Evolutionary conservation across 257 asterid genomes (phyloP).

Genomic region (Ophiorrhiza pumila): DNA sequence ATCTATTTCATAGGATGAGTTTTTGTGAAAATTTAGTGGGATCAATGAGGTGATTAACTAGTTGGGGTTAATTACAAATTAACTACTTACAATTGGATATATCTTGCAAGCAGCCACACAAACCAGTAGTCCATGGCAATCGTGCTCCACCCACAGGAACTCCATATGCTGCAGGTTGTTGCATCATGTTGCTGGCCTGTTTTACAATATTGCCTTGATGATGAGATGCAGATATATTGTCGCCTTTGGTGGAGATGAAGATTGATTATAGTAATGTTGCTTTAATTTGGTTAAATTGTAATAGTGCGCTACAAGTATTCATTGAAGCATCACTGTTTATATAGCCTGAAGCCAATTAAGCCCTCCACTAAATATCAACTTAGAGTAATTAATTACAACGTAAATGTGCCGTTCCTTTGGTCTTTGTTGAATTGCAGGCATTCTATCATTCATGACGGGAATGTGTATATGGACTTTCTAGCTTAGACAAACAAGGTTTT

Average conservation of each 20-base stretch:
- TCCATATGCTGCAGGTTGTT: slow-evolving; percentile 5
- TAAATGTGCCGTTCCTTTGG: not conserved
- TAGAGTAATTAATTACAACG: not conserved
- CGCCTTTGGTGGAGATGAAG: no score
- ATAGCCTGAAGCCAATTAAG: not conserved
- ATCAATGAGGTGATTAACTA: not conserved
- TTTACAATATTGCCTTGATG: slow-evolving; percentile 9
- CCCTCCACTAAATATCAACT: not conserved
- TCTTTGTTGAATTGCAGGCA: no score
- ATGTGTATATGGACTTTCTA: no score
- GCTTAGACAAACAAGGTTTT: not conserved
- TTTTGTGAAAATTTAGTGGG: not conserved
- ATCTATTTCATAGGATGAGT: no score
- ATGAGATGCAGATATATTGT: no score
- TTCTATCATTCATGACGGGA: no score
- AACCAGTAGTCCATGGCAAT: slow-evolving; percentile 25
- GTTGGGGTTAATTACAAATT: not conserved
- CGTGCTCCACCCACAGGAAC: slow-evolving; percentile 13
- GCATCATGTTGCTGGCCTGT: not conserved
- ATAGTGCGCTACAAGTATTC: no score
- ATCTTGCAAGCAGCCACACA: slow-evolving; percentile 30
- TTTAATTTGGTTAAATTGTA: no score
- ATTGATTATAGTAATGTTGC: no score
- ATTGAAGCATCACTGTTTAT: not conserved
- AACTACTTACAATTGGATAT: slow-evolving; percentile 24